These are phyloP conservation scores for Scheffersomyces quercinus DNA, from an alignment of 1,139 yeast genomes.

Conservation along the genomic window DNA sequence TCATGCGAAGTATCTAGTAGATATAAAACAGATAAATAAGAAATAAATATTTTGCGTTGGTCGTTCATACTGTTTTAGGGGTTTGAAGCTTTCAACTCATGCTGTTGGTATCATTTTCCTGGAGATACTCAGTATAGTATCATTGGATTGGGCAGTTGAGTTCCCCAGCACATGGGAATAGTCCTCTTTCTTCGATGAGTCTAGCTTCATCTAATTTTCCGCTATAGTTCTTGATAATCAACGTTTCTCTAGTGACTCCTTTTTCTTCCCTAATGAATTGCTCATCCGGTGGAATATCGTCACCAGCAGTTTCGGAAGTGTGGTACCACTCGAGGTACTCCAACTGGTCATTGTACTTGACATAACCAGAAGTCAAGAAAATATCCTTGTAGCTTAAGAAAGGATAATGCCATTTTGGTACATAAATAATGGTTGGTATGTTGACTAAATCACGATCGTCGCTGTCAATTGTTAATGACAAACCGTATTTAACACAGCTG, in stretches of 20 bases:
- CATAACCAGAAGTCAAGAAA: slow-evolving; percentile 55
- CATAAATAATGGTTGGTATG: slow-evolving; percentile 57
- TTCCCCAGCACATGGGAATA: slow-evolving; percentile 15
- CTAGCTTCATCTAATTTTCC: slow-evolving; percentile 32
- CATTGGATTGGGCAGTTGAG: slow-evolving; percentile 22
- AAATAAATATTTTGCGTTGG: neutral
- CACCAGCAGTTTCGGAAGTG: slow-evolving; percentile 18
- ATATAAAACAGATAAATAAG: neutral
- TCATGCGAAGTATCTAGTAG: neutral
- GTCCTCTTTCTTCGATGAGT: slow-evolving; percentile 13
- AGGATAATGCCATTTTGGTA: slow-evolving; percentile 73
- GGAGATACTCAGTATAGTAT: neutral
- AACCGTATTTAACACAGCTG: slow-evolving; percentile 41
- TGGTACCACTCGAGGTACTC: slow-evolving; percentile 77
- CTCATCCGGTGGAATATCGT: slow-evolving; percentile 8
- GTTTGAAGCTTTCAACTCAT: no score
- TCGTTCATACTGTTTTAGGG: no score
- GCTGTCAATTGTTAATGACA: slow-evolving; percentile 39
- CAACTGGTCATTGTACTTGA: slow-evolving; percentile 47
- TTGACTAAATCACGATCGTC: slow-evolving; percentile 16
- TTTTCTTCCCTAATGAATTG: neutral
- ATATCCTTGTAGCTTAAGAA: slow-evolving; percentile 45
- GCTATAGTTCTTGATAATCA: slow-evolving; percentile 41
- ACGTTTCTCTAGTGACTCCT: slow-evolving; percentile 24
- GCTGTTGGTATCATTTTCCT: no score